phyloP scores from a whole-genome alignment of 768 basidiomycete genomes.

The Pleurotus citrinopileatus region DNA sequence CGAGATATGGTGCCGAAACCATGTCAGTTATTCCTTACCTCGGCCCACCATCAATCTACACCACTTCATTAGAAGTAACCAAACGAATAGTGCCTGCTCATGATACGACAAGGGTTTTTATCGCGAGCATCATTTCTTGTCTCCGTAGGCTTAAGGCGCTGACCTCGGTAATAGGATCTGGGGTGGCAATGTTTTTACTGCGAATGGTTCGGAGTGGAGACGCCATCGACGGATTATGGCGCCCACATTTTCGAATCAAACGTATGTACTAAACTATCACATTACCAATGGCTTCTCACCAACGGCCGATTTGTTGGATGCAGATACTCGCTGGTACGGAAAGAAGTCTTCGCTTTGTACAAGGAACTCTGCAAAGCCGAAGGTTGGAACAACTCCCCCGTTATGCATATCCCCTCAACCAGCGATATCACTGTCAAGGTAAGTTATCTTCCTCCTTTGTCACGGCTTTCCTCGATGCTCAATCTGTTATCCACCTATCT shows the following conservation, averaged over 20 bases:
- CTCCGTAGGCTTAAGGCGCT: not conserved
- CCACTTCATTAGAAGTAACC: constrained; percentile 44
- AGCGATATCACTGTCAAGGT: constrained; percentile 36
- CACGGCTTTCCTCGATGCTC: constrained; percentile 40
- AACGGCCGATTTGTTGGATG: not conserved
- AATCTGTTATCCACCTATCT: no score
- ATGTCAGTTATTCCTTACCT: constrained; percentile 39
- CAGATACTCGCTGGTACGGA: constrained; percentile 41
- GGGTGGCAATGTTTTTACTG: constrained; percentile 26
- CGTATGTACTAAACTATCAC: constrained; percentile 14
- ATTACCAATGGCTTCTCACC: not conserved
- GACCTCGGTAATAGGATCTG: constrained; percentile 16
- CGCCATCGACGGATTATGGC: constrained; percentile 29
- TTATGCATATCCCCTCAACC: constrained; percentile 24
- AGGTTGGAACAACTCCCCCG: constrained; percentile 27
- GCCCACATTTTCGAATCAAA: constrained; percentile 26
- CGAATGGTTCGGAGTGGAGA: constrained; percentile 28
- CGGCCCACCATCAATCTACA: constrained; percentile 35
- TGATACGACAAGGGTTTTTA: constrained; percentile 21
- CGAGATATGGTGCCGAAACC: constrained; percentile 29
- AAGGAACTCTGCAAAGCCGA: constrained; percentile 36
- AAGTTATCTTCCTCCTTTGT: not conserved
- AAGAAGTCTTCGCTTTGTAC: constrained; percentile 30
- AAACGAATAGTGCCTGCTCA: constrained; percentile 40
- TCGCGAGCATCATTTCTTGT: constrained; percentile 26